Evolutionary conservation across 2,329 filamentous ascomycete species (phyloP).

Genomic region (Fusarium chuoi): DNA sequence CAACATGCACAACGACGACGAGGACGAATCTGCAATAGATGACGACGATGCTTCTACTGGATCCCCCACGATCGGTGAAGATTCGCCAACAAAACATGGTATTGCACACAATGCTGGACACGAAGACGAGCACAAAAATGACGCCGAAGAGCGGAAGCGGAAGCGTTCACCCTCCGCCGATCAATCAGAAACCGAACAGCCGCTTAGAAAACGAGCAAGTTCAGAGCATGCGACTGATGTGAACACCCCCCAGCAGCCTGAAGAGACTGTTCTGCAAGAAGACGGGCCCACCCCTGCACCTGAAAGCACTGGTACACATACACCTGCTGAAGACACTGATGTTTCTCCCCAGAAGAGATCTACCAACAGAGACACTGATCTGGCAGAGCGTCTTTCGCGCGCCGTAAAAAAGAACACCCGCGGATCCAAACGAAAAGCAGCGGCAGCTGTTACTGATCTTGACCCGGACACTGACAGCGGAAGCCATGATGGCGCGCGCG

Average conservation of each 20-base stretch:
- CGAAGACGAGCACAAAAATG: slow-evolving; percentile 48
- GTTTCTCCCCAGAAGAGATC: slow-evolving; percentile 44
- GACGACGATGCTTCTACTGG: slow-evolving; percentile 52
- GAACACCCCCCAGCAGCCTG: slow-evolving; percentile 42
- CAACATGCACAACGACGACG: slow-evolving; percentile 49
- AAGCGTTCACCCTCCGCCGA: slow-evolving; percentile 61
- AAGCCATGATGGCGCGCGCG: slow-evolving; percentile 46
- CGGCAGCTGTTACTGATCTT: slow-evolving; percentile 40
- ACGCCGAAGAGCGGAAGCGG: slow-evolving; percentile 57
- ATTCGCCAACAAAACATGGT: slow-evolving; percentile 50
- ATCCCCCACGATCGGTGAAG: slow-evolving; percentile 53
- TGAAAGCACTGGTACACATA: slow-evolving; percentile 52
- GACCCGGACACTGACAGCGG: slow-evolving; percentile 50
- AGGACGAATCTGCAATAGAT: slow-evolving; percentile 55
- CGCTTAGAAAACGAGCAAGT: slow-evolving; percentile 64
- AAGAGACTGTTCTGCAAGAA: slow-evolving; percentile 47
- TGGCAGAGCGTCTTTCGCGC: slow-evolving; percentile 47
- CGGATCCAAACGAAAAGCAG: slow-evolving; percentile 53
- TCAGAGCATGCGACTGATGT: slow-evolving; percentile 56
- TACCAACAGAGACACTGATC: slow-evolving; percentile 46
- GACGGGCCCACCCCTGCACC: slow-evolving; percentile 52
- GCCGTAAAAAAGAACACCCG: slow-evolving; percentile 56
- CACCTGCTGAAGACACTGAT: slow-evolving; percentile 60
- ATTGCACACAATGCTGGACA: slow-evolving; percentile 42
- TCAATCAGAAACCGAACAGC: slow-evolving; percentile 58